Percentiles rank a stretch among this genome's conserved stretches.
These are phyloP conservation scores for Trypanosoma theileri DNA, from an alignment of 208 protist species.

Conservation along the genomic window DNA sequence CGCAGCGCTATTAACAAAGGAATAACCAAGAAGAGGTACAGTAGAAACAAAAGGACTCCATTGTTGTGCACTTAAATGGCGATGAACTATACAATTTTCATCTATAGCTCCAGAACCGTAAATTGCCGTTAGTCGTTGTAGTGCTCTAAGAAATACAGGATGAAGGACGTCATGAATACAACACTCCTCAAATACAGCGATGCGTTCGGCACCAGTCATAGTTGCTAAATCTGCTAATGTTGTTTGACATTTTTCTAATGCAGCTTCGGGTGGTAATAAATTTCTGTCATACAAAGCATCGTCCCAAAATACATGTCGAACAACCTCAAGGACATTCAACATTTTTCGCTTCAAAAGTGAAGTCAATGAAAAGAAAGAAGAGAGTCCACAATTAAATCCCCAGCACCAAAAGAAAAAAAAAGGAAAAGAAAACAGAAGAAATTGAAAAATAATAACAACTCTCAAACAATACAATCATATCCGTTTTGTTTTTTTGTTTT, in stretches of 20 bases:
- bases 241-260: constrained; percentile 53
- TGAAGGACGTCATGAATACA: constrained; percentile 69
- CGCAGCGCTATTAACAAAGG: constrained; percentile 55
- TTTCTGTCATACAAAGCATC: constrained; percentile 57
- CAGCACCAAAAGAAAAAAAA: not conserved
- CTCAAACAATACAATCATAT: no score
- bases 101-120: constrained; percentile 48
- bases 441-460: not conserved
- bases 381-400: not conserved
- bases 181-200: constrained; percentile 65
- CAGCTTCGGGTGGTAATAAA: constrained; percentile 63
- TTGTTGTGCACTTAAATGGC: constrained; percentile 59
- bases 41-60: constrained; percentile 54
- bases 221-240: constrained; percentile 63
- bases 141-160: constrained; percentile 71
- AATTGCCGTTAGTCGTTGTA: constrained; percentile 77
- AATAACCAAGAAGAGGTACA: constrained; percentile 57
- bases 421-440: not conserved
- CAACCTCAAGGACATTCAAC: constrained; percentile 70
- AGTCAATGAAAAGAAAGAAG: constrained; percentile 3
- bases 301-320: constrained; percentile 82
- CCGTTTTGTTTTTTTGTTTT: no score
- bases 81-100: constrained; percentile 71
- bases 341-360: constrained; percentile 32
- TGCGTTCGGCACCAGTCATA: constrained; percentile 74